Evolutionary conservation across 2,329 filamentous ascomycete species (phyloP).

Genomic region (Neopestalotiopsis sp.): DNA sequence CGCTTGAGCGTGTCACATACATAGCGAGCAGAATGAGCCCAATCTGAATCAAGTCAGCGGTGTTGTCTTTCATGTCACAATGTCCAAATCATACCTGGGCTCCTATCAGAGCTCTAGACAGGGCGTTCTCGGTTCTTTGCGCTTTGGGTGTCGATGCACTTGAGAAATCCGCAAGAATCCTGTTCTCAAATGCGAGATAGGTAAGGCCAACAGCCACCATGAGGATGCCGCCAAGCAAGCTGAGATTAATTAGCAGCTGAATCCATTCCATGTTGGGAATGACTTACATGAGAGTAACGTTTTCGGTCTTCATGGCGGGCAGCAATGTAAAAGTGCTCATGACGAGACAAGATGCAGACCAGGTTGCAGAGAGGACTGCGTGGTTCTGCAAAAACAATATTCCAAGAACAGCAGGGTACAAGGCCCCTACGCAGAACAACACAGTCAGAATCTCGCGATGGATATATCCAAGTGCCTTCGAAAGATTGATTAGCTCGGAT

Average conservation of each 20-base stretch:
- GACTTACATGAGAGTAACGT: slow-evolving; percentile 52
- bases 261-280: slow-evolving; percentile 12
- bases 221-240: slow-evolving; percentile 73
- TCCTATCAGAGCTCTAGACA: slow-evolving; percentile 67
- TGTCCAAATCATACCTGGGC: slow-evolving; percentile 56
- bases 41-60: slow-evolving; percentile 48
- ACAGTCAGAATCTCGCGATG: slow-evolving; percentile 84
- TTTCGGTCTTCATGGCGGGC: slow-evolving; percentile 82
- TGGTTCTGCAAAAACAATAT: slow-evolving; percentile 73
- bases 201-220: slow-evolving; percentile 79
- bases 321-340: slow-evolving; percentile 94
- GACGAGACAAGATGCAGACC: slow-evolving; percentile 75
- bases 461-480: slow-evolving; percentile 87
- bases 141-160: slow-evolving; percentile 29
- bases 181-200: slow-evolving; percentile 82
- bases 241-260: slow-evolving; percentile 41
- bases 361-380: slow-evolving; percentile 66
- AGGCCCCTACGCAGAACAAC: slow-evolving; percentile 75
- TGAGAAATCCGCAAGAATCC: slow-evolving; percentile 51
- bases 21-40: slow-evolving; percentile 83
- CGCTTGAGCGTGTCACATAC: slow-evolving; percentile 84
- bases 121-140: slow-evolving; percentile 39
- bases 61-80: slow-evolving; percentile 1
- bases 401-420: slow-evolving; percentile 82
- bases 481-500: not conserved